phyloP scores from a whole-genome alignment of 106 monocot species.

The Apostasia shenzhenica region DNA sequence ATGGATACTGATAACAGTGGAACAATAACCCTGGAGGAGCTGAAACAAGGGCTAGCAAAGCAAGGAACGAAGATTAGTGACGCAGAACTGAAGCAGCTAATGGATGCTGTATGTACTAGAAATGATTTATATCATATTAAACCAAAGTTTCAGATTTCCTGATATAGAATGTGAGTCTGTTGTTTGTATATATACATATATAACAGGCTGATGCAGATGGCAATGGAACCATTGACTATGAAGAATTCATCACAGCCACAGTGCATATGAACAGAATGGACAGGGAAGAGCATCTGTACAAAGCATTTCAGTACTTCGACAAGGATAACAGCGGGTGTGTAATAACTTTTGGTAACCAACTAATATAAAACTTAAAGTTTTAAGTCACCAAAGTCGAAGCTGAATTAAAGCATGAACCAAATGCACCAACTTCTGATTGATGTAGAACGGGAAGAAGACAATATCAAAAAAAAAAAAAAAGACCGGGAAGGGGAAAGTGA shows the following conservation, averaged over 20 bases:
- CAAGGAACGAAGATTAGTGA: constrained; percentile 70
- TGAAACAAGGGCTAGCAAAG: constrained; percentile 45
- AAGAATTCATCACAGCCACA: constrained; percentile 92
- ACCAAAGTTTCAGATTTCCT: too few relatives aligned
- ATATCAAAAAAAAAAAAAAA: too few relatives aligned
- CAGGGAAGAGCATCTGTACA: constrained; percentile 84
- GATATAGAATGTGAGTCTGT: too few relatives aligned
- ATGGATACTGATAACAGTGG: constrained; percentile 81
- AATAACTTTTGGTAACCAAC: too few relatives aligned
- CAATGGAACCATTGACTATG: constrained; percentile 90
- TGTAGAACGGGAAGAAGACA: too few relatives aligned
- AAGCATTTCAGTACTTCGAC: constrained; percentile 85
- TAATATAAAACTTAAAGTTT: too few relatives aligned
- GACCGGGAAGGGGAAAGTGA: too few relatives aligned
- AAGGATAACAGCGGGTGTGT: constrained; percentile 76
- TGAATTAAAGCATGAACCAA: too few relatives aligned
- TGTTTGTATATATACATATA: too few relatives aligned
- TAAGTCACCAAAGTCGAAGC: too few relatives aligned
- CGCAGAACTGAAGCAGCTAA: constrained; percentile 49
- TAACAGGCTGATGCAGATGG: constrained; percentile 89
- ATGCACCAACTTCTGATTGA: too few relatives aligned
- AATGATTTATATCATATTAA: background rate
- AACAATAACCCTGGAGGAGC: constrained; percentile 69
- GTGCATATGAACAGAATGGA: constrained; percentile 93
- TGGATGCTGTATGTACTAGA: constrained; percentile 54